Conservation (phyloP, 768 basidiomycete species). For the Pholiota microspora region DNA sequence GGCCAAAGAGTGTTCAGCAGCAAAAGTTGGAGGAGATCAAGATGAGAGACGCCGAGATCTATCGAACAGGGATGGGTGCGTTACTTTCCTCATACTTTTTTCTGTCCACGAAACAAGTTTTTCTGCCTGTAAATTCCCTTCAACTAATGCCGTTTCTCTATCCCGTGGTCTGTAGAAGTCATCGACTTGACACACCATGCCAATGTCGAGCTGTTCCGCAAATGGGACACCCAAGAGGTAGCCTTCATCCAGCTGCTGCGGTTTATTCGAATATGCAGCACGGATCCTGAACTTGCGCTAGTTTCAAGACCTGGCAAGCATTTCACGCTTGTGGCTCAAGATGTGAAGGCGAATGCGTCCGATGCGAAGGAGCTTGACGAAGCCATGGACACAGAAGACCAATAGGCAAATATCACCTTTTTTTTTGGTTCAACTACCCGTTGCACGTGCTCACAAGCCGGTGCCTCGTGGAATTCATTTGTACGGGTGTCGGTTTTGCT, state of each 20-base stretch:
- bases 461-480: neutral
- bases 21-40: conserved; percentile 68
- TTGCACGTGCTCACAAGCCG: neutral
- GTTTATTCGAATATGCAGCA: conserved; percentile 72
- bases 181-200: conserved; percentile 73
- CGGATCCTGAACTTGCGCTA: conserved; percentile 40
- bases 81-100: conserved; percentile 5
- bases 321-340: conserved; percentile 24
- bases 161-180: conserved; percentile 48
- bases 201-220: conserved; percentile 68
- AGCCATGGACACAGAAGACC: conserved; percentile 15
- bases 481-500: too few species aligned
- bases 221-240: conserved; percentile 77
- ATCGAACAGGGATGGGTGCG: conserved; percentile 81
- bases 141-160: neutral
- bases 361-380: conserved; percentile 16
- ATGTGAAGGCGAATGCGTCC: neutral
- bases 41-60: conserved; percentile 64
- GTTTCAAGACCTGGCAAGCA: conserved; percentile 67
- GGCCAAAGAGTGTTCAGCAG: conserved; percentile 73
- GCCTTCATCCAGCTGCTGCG: conserved; percentile 71
- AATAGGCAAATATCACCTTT: neutral
- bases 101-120: conserved; percentile 2
- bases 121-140: neutral
- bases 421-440: neutral